A percentile compares a stretch with the other conserved stretches of the same genome.
Conservation (phyloP, 148 eudicot genomes). For the Dianthus caryophyllus region DNA sequence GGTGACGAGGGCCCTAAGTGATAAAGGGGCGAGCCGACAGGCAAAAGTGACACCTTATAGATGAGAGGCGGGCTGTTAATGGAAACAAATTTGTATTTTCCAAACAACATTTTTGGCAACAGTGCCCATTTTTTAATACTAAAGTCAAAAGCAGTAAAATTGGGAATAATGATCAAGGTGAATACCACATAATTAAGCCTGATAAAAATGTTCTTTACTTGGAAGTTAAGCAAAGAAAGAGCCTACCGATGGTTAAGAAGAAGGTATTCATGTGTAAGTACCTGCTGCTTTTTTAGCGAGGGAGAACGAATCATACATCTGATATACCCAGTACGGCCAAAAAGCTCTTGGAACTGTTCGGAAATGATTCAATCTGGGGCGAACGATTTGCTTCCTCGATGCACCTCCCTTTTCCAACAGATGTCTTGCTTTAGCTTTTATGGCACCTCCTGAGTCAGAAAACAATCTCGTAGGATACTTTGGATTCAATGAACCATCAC, state of each 20-base stretch:
- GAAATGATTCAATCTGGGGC: constrained; percentile 25
- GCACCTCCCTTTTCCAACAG: constrained; percentile 26
- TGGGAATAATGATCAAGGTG: too few species aligned
- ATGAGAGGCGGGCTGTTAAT: too few species aligned
- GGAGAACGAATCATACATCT: constrained; percentile 73
- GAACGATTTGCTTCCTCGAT: constrained; percentile 29
- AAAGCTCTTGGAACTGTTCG: constrained; percentile 64
- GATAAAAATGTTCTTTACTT: background rate
- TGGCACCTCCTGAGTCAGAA: constrained; percentile 26
- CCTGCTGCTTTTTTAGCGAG: constrained; percentile 88
- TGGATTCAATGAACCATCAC: constrained; percentile 26
- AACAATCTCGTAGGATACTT: constrained; percentile 26
- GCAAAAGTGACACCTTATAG: too few species aligned
- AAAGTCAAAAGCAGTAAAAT: too few species aligned
- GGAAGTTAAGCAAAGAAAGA: background rate
- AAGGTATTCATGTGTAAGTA: constrained; percentile 17
- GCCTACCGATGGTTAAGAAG: background rate
- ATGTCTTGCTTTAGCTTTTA: constrained; percentile 21
- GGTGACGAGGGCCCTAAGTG: too few species aligned
- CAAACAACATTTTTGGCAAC: too few species aligned
- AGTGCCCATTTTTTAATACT: too few species aligned
- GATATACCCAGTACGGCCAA: constrained; percentile 92
- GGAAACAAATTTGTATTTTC: too few species aligned
- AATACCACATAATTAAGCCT: too few species aligned
- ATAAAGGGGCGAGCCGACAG: too few species aligned